Evolutionary conservation across 2,329 filamentous ascomycete species (phyloP), one percentile per base, ranked within the genome.

Genomic region (Aspergillus sclerotialis): DNA sequence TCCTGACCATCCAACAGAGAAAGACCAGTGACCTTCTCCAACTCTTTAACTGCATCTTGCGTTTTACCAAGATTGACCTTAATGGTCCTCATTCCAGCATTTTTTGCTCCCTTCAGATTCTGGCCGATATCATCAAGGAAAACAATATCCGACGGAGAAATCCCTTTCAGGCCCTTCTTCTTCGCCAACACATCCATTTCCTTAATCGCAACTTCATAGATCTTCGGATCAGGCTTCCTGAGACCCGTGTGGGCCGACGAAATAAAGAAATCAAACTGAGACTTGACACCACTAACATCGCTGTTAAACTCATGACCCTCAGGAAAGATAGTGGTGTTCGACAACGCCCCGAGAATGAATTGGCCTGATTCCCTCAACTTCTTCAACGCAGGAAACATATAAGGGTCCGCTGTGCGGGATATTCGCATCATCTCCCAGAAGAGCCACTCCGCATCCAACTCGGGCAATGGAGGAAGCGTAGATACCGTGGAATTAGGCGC

Each of bases 111-210:
- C 68, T 89, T 92, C 38, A 96, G 61, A 57, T 98, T 98, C 61
- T 89, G 80, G 2, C 92, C 92, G 57, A 98, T 94, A 50, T 95
- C 89, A 57, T 95, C 92, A 32, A 95, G 63, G 56, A 98, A 98
- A 4, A 94, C 63, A 28, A 95, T 69, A 36, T 95, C 86, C 1
- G 66, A 65, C 0, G 82, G 65, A 36, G 65, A 59, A 7, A 93
- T 67, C 67, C 5, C 61, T 11, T 58, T 60, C 67, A 72, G 74
- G 4, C 69, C 70, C 23, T 76, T 77, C 15, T 67, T 60, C 52
- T 64, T 69, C 1, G 80, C 77, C 45, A 76, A 77, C 40, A 75
- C 70, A 49, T 84, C 70, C 44, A 92, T 69, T 46, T 76, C 72
- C 36, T 71, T 60, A 30, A 94, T 58, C 0, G 90, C 81, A 43